These are phyloP conservation scores for Rosellinia necatrix DNA, from an alignment of 2,329 filamentous ascomycete species.

Conservation along the genomic window DNA sequence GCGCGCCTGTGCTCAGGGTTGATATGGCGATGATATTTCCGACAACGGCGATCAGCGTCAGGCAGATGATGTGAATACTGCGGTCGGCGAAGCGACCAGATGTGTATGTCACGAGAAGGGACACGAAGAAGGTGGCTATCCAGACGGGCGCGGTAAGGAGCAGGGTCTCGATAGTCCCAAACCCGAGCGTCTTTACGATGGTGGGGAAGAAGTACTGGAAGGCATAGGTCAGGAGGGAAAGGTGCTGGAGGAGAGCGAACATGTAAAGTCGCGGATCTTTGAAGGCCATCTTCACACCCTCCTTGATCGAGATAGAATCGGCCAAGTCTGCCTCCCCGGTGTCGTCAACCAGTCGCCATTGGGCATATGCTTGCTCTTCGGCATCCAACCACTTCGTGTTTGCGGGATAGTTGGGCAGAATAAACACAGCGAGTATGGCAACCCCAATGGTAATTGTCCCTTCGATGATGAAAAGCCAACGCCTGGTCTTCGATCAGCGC, in stretches of 20 bases:
- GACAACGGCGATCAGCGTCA: slow-evolving; percentile 56
- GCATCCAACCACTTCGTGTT: slow-evolving; percentile 57
- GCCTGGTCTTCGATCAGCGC: slow-evolving; percentile 26
- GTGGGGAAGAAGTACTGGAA: slow-evolving; percentile 71
- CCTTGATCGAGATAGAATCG: slow-evolving; percentile 45
- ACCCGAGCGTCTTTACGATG: slow-evolving; percentile 65
- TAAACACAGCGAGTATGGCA: slow-evolving; percentile 41
- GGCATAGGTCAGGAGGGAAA: slow-evolving; percentile 56
- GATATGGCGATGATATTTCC: slow-evolving; percentile 62
- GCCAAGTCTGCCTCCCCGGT: slow-evolving; percentile 51
- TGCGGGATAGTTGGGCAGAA: slow-evolving; percentile 58
- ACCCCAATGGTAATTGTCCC: slow-evolving; percentile 47
- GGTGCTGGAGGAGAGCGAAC: slow-evolving; percentile 59
- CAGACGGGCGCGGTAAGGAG: slow-evolving; percentile 63
- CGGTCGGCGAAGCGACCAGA: slow-evolving; percentile 59
- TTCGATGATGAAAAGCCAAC: slow-evolving; percentile 49
- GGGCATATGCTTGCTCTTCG: slow-evolving; percentile 58
- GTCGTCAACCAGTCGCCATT: slow-evolving; percentile 56
- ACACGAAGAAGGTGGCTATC: slow-evolving; percentile 57
- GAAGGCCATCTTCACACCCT: slow-evolving; percentile 54
- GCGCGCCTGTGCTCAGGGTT: slow-evolving; percentile 53
- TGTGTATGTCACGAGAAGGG: slow-evolving; percentile 58
- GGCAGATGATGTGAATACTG: slow-evolving; percentile 58
- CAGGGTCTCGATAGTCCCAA: slow-evolving; percentile 57
- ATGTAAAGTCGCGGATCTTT: slow-evolving; percentile 56